Evolutionary conservation across 1,139 yeast genomes (phyloP), one percentile per base, ranked within the genome.

Genomic region (Pichiaceae sp.): DNA sequence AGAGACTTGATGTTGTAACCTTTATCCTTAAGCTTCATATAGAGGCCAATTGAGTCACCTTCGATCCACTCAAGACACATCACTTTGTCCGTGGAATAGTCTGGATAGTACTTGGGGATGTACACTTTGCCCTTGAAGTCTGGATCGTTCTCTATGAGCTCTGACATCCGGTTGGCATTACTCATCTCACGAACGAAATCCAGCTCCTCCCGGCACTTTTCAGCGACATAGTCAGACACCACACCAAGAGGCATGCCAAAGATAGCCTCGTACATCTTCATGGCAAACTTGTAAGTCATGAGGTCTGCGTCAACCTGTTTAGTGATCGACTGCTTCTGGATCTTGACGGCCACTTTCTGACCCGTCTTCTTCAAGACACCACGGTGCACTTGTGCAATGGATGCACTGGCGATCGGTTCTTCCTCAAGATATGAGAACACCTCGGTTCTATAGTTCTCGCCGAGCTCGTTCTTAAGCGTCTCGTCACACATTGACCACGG

Each of bases 41-140:
- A 67, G 41, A 70, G 64, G 8, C 70, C 61, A 36, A 82, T 57
- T 0, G 81, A 59, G 16, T 71, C 67, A 9, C 91, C 94, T 31
- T 81, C 81, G 32, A 83, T 77, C 89, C 91, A 83, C 55, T 83
- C 94, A 17, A 78, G 68, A 4, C 76, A 68, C 37, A 83, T 57
- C 3, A 82, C 74, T 34, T 75, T 68, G 28, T 57, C 53, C 1
- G 76, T 66, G 17, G 78, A 62, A 25, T 64, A 45, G 2, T 71
- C 65, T 0, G 63, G 57, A 49, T 66, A 76, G 19, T 66, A 64
- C 31, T 57, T 49, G 2, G 94, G 93, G 17, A 82, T 64, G 48
- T 72, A 63, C n/a, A 70, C 62, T n/a, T 55, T 52, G 12, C 49
- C 56, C 2, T 44, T 43, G 33, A 70, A 52, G 23, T 59, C 56